phyloP scores from a whole-genome alignment of 2,329 filamentous ascomycete species.

The Emericellopsis atlantica region DNA sequence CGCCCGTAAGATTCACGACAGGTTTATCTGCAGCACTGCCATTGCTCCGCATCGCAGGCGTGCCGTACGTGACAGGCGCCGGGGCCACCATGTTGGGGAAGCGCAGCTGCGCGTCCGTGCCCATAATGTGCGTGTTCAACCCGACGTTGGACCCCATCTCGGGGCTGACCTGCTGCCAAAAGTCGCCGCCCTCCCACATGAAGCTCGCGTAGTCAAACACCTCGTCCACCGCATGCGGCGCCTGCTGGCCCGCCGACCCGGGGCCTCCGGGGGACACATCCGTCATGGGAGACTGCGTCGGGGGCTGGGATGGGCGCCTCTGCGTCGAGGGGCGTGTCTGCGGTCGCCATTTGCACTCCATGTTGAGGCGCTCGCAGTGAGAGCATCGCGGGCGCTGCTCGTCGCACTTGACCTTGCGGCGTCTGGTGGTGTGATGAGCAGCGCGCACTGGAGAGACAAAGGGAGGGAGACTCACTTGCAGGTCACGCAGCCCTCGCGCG shows the following conservation, averaged over 20 bases:
- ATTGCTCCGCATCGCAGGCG: constrained; percentile 5
- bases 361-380: constrained; percentile 6
- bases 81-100: neutral
- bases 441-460: neutral
- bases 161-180: constrained; percentile 19
- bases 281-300: neutral
- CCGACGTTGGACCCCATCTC: constrained; percentile 10
- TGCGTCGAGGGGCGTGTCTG: neutral
- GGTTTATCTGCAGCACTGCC: constrained; percentile 5
- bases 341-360: constrained; percentile 22
- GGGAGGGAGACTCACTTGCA: constrained; percentile 21
- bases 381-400: constrained; percentile 5
- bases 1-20: constrained; percentile 4
- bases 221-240: constrained; percentile 14
- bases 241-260: neutral
- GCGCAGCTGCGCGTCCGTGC: constrained; percentile 4
- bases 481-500: constrained; percentile 21
- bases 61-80: neutral
- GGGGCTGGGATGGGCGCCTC: neutral
- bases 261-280: neutral
- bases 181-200: constrained; percentile 26
- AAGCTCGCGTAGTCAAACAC: constrained; percentile 34
- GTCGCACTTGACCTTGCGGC: constrained; percentile 5
- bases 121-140: neutral
- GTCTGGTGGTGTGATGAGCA: constrained; percentile 8